phyloP scores from a whole-genome alignment of 140 eudicot species.

The Cichorium intybus region DNA sequence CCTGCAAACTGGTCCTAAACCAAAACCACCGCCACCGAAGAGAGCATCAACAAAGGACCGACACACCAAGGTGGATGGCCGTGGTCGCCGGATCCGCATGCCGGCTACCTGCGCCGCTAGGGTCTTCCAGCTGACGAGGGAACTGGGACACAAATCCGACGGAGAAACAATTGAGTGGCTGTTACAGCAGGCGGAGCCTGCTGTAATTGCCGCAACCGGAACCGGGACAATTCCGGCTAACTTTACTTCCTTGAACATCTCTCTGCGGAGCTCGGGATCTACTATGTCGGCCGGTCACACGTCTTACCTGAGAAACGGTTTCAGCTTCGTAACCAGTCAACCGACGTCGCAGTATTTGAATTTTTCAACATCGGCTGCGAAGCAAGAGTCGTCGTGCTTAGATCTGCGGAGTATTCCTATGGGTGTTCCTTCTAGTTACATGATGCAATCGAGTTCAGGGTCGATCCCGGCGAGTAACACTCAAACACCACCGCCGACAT shows the following conservation, averaged over 20 bases:
- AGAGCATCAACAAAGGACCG: slow-evolving; percentile 21
- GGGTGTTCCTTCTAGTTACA: background rate
- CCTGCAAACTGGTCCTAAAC: background rate
- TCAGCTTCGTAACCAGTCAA: slow-evolving; percentile 5
- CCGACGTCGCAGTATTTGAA: background rate
- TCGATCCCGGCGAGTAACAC: background rate
- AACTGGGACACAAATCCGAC: slow-evolving; percentile 13
- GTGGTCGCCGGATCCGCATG: slow-evolving; percentile 25
- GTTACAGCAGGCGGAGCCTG: slow-evolving; percentile 17
- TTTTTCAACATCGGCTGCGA: background rate
- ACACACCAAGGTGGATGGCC: slow-evolving; percentile 21
- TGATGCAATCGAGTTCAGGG: background rate
- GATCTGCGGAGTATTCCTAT: background rate
- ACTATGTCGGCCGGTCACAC: background rate
- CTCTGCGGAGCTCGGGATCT: slow-evolving; percentile 5
- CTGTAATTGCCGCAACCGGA: slow-evolving; percentile 13
- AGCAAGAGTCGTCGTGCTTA: background rate
- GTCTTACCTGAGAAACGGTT: slow-evolving; percentile 10
- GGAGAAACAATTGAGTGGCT: slow-evolving; percentile 2
- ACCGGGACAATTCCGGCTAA: slow-evolving; percentile 19
- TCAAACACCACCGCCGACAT: background rate
- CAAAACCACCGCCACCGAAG: slow-evolving; percentile 1
- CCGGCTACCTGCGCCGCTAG: slow-evolving; percentile 24
- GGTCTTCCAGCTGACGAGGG: slow-evolving; percentile 26
- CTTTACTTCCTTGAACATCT: slow-evolving; percentile 10